Percentiles rank a stretch among this genome's conserved stretches.
Conservation (phyloP, 805 yeast genomes). For the Wickerhamomyces canadensis region DNA sequence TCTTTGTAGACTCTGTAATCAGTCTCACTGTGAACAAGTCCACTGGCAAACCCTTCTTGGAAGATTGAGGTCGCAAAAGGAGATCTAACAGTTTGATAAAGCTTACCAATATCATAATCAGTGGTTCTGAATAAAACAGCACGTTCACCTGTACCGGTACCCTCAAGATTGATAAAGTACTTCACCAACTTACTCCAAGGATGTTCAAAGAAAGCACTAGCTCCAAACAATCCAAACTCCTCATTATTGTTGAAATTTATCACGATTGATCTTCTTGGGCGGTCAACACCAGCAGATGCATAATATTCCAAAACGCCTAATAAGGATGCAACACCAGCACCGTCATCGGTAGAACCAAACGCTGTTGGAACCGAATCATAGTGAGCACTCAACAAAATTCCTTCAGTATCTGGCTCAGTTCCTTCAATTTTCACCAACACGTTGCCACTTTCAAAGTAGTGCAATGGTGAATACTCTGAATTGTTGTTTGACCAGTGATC, state of each 20-base stretch:
- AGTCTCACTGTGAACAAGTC: conserved; percentile 73
- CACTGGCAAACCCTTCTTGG: conserved; percentile 78
- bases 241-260: conserved; percentile 88
- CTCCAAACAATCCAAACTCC: conserved; percentile 84
- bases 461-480: conserved; percentile 39
- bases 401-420: conserved; percentile 48
- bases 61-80: conserved; percentile 80
- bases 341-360: conserved; percentile 88
- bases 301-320: conserved; percentile 59
- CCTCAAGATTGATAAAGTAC: conserved; percentile 79
- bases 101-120: conserved; percentile 62
- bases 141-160: conserved; percentile 81
- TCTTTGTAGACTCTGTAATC: conserved; percentile 71
- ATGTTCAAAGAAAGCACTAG: conserved; percentile 64
- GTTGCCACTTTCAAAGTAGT: conserved; percentile 81
- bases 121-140: conserved; percentile 82
- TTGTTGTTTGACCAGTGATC: conserved; percentile 39
- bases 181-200: conserved; percentile 60
- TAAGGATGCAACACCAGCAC: conserved; percentile 80
- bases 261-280: conserved; percentile 66
- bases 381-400: conserved; percentile 76
- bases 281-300: conserved; percentile 29
- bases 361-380: conserved; percentile 86
- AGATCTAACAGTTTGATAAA: conserved; percentile 44
- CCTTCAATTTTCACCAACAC: conserved; percentile 75